Conservation (phyloP, 140 eudicot genomes). For the Erigeron philadelphicus region DNA sequence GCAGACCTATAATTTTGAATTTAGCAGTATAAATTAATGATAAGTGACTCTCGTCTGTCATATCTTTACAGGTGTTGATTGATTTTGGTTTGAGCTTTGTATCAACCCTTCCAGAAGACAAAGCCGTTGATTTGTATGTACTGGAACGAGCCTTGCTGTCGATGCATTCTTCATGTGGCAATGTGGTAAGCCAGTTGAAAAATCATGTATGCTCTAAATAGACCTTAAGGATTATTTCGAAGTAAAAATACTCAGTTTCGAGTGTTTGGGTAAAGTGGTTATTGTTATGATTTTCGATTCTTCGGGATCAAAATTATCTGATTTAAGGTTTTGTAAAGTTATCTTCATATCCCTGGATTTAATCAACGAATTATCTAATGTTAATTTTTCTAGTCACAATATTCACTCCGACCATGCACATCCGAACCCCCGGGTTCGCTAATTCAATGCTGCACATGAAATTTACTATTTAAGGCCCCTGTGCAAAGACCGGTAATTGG, state of each 20-base stretch:
- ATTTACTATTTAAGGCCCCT: not conserved
- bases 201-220: not conserved
- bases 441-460: not conserved
- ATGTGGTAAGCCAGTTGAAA: conserved; percentile 61
- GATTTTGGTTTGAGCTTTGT: conserved; percentile 91
- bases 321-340: not conserved
- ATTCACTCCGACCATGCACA: conserved; percentile 5
- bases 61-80: conserved; percentile 54
- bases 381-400: not conserved
- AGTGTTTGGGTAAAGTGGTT: not conserved
- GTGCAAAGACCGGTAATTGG: not conserved
- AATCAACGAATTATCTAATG: not conserved
- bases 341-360: not conserved
- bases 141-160: conserved; percentile 93
- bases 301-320: not conserved
- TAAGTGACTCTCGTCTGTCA: not conserved
- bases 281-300: conserved; percentile 5
- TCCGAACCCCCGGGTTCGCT: not conserved
- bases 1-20: not conserved
- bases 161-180: conserved; percentile 97
- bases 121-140: conserved; percentile 95
- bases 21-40: not conserved
- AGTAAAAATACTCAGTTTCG: not conserved
- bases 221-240: not conserved
- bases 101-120: conserved; percentile 95